Base-by-base conservation (phyloP, 208 protist genomes). In the Trypanosoma conorhini region DNA sequence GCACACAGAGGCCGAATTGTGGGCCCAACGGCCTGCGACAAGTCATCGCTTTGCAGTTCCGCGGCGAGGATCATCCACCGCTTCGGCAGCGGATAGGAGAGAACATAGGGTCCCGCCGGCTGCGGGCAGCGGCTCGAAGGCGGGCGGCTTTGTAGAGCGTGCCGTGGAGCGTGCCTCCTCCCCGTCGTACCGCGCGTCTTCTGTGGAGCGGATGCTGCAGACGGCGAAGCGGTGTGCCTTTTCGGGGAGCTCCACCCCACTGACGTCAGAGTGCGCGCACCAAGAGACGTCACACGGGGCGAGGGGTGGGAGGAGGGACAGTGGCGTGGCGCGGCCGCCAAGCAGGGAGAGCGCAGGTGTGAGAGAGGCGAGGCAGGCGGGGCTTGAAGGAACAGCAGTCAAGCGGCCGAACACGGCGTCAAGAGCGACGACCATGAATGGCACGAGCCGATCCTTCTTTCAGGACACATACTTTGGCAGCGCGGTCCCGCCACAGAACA, bases 171-270 rank as follows among this genome's bases (percentile, higher is more conserved):
- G 58, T 46, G 30, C 31, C 31, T 58, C 60, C 38, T 67, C 60
- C 38, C 31, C 51, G 19, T 26, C 48, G 24, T 19, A 33, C 8
- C 62, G 71, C 13, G 35, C 33, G 7, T 67, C 68, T 40, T 74
- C 68, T 15, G 68, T 74, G 40, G 68, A 74, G 38, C 40, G 60
- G 42, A 74, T 74, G 68, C 8, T 74, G n/a, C 50, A 67, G 54
- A 60, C 66, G 38, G 68, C 68, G 26, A 74, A 67, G 54, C 24
- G 51, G 35, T 52, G 68, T 35, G 68, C 60, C 15, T 33, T 52
- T 52, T 61, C 52, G 31, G 50, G 28, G 3, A 62, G 65, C 31
- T 9, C 8, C 52, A 44, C 54, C n/a, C 26, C 54, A 55, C 13
- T 30, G 21, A 0, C 35, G 17, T 55, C 65, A 3, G 65, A 42